These are phyloP conservation scores for Suhomyces atakaporum DNA, from an alignment of 1,139 yeast species.

Conservation along the genomic window DNA sequence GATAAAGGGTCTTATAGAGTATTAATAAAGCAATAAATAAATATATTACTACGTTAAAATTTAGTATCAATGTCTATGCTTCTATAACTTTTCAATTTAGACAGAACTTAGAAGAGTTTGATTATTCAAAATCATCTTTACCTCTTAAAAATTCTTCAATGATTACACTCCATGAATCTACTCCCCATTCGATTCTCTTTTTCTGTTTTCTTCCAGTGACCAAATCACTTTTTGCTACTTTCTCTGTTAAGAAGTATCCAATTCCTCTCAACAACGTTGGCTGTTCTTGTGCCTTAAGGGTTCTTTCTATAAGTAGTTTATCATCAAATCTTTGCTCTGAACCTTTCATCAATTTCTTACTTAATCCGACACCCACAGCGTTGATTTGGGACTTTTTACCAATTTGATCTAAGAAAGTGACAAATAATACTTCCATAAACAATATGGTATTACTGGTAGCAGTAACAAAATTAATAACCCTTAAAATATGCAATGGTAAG, in stretches of 20 bases:
- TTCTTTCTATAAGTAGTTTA: conserved; percentile 51
- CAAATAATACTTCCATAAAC: conserved; percentile 73
- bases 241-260: conserved; percentile 63
- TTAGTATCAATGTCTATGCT: not conserved
- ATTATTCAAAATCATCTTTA: conserved; percentile 10
- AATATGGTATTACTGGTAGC: conserved; percentile 64
- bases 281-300: conserved; percentile 66
- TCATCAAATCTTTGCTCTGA: conserved; percentile 53
- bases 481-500: conserved; percentile 69
- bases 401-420: conserved; percentile 62
- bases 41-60: not conserved
- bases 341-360: conserved; percentile 33
- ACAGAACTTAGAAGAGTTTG: not conserved
- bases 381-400: conserved; percentile 65
- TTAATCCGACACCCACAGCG: conserved; percentile 49
- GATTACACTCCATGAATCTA: conserved; percentile 53
- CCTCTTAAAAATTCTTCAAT: conserved; percentile 48
- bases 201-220: conserved; percentile 61
- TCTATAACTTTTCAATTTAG: not conserved
- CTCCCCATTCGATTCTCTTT: conserved; percentile 72
- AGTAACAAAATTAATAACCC: conserved; percentile 73
- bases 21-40: not conserved
- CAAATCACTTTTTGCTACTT: conserved; percentile 52
- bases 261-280: conserved; percentile 67
- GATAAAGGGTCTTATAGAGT: too few species aligned